These are phyloP conservation scores for Trichomonas gallinae DNA, from an alignment of 208 protist genomes.

Conservation along the genomic window DNA sequence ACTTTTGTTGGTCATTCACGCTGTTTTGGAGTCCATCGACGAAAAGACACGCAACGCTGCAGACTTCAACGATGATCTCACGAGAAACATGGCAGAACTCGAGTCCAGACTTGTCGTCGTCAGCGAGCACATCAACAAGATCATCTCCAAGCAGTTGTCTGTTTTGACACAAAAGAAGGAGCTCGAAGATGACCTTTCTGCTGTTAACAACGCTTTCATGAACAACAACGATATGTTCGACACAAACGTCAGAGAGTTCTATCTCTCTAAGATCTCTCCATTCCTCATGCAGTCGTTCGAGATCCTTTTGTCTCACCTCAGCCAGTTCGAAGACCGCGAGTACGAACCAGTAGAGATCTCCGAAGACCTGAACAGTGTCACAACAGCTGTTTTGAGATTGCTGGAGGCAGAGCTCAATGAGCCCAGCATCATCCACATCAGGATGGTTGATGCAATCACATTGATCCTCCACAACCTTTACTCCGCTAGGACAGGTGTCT, in stretches of 20 bases:
- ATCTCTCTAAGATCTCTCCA: background rate
- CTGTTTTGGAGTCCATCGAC: background rate
- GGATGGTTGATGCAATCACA: background rate
- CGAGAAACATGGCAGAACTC: background rate
- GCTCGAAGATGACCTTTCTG: background rate
- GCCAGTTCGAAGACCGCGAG: background rate
- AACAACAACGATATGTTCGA: background rate
- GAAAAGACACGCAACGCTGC: background rate
- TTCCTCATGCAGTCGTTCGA: background rate
- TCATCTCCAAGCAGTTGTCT: background rate
- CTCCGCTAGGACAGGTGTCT: background rate
- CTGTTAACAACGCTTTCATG: background rate
- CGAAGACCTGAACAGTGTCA: background rate
- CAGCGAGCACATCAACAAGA: background rate
- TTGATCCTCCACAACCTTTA: background rate
- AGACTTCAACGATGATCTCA: background rate
- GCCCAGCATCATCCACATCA: background rate
- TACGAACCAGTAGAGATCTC: background rate
- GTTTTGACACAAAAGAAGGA: background rate
- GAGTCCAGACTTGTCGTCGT: background rate
- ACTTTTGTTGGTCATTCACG: background rate
- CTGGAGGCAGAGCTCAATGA: background rate
- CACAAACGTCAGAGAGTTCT: background rate
- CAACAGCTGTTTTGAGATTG: background rate
- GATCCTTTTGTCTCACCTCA: background rate